Evolutionary conservation across 306 rosid species (phyloP).

Genomic region (Benincasa hispida): DNA sequence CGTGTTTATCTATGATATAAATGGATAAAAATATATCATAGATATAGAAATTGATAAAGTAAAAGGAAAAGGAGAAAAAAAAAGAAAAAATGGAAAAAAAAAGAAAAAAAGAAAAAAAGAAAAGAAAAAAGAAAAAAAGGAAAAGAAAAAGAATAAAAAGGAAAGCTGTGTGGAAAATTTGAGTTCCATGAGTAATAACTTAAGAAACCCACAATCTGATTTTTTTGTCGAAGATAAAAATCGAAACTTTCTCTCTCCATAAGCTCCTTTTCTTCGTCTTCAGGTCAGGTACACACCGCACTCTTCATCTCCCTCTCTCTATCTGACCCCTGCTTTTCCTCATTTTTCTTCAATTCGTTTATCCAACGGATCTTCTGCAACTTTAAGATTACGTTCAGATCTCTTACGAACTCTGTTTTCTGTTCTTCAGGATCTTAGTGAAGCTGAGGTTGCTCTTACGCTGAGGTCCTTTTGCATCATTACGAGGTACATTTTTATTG

Average conservation of each 20-base stretch:
- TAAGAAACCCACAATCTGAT: too few relatives aligned
- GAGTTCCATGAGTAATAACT: background rate
- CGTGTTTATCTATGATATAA: too few relatives aligned
- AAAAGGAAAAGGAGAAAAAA: too few relatives aligned
- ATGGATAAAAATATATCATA: too few relatives aligned
- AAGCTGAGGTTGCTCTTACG: background rate
- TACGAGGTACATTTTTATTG: background rate
- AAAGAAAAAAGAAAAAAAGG: too few relatives aligned
- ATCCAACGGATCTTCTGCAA: background rate
- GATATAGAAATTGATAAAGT: too few relatives aligned
- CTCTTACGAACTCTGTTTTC: background rate
- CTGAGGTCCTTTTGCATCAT: background rate
- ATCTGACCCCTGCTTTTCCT: background rate
- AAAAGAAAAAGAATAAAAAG: too few relatives aligned
- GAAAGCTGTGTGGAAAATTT: too few relatives aligned
- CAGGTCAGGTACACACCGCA: background rate
- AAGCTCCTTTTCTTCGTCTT: background rate
- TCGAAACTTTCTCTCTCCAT: background rate
- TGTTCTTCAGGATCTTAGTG: background rate
- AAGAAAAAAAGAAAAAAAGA: too few relatives aligned
- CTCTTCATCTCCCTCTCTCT: background rate
- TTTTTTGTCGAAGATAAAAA: background rate
- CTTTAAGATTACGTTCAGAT: background rate
- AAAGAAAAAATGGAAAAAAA: too few relatives aligned
- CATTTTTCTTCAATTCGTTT: background rate